Percentiles rank a stretch among this genome's conserved stretches.
phyloP scores from a whole-genome alignment of 129 eudicot species.

The Ambrosia trifida region DNA sequence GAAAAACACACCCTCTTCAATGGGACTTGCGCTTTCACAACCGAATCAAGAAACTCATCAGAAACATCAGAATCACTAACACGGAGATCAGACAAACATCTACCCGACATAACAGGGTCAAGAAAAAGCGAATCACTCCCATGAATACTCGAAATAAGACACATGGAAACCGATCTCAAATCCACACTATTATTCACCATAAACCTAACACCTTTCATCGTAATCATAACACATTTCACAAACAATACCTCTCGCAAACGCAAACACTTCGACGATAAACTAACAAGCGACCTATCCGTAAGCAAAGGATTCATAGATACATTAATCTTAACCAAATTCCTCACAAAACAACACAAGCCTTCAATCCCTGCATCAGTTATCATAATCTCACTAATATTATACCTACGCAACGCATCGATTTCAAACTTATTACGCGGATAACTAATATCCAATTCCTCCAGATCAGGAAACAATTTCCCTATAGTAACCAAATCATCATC shows the following conservation, averaged over 20 bases:
- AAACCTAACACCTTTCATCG: slow-evolving; percentile 36
- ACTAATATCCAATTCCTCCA: slow-evolving; percentile 65
- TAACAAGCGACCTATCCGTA: slow-evolving; percentile 40
- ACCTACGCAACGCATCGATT: not conserved
- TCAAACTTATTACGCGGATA: slow-evolving; percentile 40
- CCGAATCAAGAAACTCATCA: slow-evolving; percentile 40
- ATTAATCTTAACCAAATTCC: slow-evolving; percentile 30
- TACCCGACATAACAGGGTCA: slow-evolving; percentile 25
- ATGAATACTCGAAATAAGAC: slow-evolving; percentile 14
- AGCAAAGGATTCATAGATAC: slow-evolving; percentile 44
- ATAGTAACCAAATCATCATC: slow-evolving; percentile 50
- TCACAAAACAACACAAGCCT: slow-evolving; percentile 36
- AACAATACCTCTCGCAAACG: slow-evolving; percentile 34
- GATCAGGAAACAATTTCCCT: slow-evolving; percentile 29
- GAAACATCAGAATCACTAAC: slow-evolving; percentile 41
- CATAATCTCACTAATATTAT: slow-evolving; percentile 16
- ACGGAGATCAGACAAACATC: slow-evolving; percentile 34
- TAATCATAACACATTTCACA: slow-evolving; percentile 41
- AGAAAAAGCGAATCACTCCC: slow-evolving; percentile 6
- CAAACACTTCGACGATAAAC: slow-evolving; percentile 45
- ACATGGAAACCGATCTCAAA: slow-evolving; percentile 33
- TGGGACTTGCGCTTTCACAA: slow-evolving; percentile 45
- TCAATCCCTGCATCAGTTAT: slow-evolving; percentile 51
- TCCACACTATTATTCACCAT: slow-evolving; percentile 39
- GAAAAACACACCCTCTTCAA: slow-evolving; percentile 44